phyloP scores from a whole-genome alignment of 495 filamentous ascomycete species.

The Recurvomyces mirabilis region DNA sequence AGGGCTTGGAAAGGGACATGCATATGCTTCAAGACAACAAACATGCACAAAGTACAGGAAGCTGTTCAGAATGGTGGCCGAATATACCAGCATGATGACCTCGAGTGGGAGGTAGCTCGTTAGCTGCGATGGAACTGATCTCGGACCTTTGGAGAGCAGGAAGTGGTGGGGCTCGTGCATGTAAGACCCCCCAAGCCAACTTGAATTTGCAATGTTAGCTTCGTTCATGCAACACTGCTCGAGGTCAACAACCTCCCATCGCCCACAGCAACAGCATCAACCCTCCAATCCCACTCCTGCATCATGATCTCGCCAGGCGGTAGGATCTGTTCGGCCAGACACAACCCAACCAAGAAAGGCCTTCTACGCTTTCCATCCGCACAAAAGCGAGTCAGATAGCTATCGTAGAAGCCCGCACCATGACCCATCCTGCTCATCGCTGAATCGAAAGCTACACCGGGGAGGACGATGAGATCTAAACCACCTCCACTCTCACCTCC shows the following conservation, averaged over 20 bases:
- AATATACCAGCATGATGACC: background rate
- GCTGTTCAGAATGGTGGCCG: too few relatives aligned
- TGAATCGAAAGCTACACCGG: slow-evolving; percentile 82
- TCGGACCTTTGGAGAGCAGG: too few relatives aligned
- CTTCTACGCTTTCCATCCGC: slow-evolving; percentile 37
- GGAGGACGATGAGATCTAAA: slow-evolving; percentile 81
- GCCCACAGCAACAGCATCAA: slow-evolving; percentile 57
- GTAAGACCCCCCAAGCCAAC: too few relatives aligned
- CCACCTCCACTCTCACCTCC: slow-evolving; percentile 39
- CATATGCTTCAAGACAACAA: too few relatives aligned
- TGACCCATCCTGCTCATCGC: slow-evolving; percentile 72
- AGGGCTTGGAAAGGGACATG: too few relatives aligned
- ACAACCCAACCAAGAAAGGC: slow-evolving; percentile 68
- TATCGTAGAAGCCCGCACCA: slow-evolving; percentile 95
- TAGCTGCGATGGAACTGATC: too few relatives aligned
- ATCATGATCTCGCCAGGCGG: slow-evolving; percentile 52
- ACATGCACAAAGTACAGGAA: too few relatives aligned
- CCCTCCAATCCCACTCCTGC: slow-evolving; percentile 50
- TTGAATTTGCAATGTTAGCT: too few relatives aligned
- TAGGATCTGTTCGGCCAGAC: slow-evolving; percentile 79
- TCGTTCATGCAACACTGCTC: slow-evolving; percentile 2
- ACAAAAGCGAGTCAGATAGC: slow-evolving; percentile 65
- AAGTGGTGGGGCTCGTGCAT: too few relatives aligned
- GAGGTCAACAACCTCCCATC: slow-evolving; percentile 32
- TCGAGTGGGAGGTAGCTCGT: too few relatives aligned